Base-by-base conservation (phyloP, 1,139 yeast genomes). In the Debaryomycetaceae sp. region DNA sequence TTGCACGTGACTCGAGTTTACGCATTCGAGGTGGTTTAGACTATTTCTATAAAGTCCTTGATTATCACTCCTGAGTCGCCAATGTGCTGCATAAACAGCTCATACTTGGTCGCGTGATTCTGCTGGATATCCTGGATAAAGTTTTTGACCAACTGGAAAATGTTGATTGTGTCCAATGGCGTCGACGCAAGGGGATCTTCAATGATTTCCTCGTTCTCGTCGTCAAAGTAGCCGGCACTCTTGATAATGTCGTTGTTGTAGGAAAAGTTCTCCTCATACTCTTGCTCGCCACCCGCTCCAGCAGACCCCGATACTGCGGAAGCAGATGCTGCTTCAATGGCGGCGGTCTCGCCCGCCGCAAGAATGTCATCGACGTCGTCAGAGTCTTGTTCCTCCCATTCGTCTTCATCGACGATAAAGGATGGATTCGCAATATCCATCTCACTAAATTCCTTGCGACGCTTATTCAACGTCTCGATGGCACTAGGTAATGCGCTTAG, bases 141-240 rank as follows among this genome's bases (percentile, higher is more conserved):
- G 11, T 41, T 45, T 31, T 39, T 42, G 36, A 48, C 45, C 4
- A 47, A 32, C n/a, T 31, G 36, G 23, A 73, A 77, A 6, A 85
- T 71, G 43, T 87, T 77, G 25, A 87, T 55, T 25, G 60, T 56
- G 43, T 90, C 97, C 34, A 90, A 58, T 1, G 94, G 77, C 3
- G 86, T 78, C 29, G 78, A 75, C 3, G 80, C 71, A 39, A 83
- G 64, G 3, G 95, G 87, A 51, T 90, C 95, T 44, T 86, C 96
- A 16, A 67, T 69, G 4, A 81, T 51, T 23, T 66, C 74, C 16
- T 75, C 83, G 27, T 73, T 73, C 13, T 59, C 68, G 21, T 56
- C 57, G 25, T 54, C 64, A 30, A 54, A 62, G 32, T 54, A 61
- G 16, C 54, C 65, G 4, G 51, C 40, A 26, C 44, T 57, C 38